Percentiles rank a stretch among this genome's conserved stretches.
phyloP scores from a whole-genome alignment of 352 stramenopile species.

The Phytophthora citricola region DNA sequence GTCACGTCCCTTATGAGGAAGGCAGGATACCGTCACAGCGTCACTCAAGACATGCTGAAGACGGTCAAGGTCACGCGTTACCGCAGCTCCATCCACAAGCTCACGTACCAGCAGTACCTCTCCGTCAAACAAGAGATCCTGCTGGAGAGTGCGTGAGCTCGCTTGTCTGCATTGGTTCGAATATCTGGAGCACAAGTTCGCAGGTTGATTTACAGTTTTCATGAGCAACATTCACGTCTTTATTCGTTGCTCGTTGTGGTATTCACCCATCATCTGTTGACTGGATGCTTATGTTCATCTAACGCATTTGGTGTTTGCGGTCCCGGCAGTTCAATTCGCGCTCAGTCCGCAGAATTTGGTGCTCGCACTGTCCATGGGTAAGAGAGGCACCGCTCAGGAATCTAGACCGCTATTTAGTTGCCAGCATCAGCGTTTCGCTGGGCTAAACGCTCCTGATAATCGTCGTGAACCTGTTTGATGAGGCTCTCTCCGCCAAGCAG shows the following conservation, averaged over 20 bases:
- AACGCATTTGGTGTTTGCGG: constrained; percentile 14
- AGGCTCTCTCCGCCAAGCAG: constrained; percentile 69
- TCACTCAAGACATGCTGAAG: constrained; percentile 64
- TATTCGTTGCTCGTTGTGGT: constrained; percentile 25
- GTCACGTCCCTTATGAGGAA: constrained; percentile 84
- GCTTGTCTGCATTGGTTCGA: constrained; percentile 20
- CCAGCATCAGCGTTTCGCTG: constrained; percentile 40
- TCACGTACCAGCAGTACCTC: constrained; percentile 84
- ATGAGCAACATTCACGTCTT: constrained; percentile 36
- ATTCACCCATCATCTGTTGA: constrained; percentile 6
- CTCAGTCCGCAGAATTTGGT: neutral
- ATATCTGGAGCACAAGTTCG: constrained; percentile 3
- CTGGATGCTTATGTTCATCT: constrained; percentile 22
- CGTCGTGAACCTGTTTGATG: constrained; percentile 76
- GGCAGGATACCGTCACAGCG: constrained; percentile 67
- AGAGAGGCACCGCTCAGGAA: neutral
- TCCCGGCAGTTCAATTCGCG: neutral
- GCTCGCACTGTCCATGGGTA: constrained; percentile 6
- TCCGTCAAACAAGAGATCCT: constrained; percentile 61
- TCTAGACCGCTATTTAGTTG: constrained; percentile 10
- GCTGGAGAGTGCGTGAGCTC: constrained; percentile 27
- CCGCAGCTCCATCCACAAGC: constrained; percentile 83
- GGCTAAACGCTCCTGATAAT: constrained; percentile 77
- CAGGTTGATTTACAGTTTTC: constrained; percentile 12
- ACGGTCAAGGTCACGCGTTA: constrained; percentile 82